phyloP scores from a whole-genome alignment of 441 rosid species.

The Pelargonium myrrhifolium region DNA sequence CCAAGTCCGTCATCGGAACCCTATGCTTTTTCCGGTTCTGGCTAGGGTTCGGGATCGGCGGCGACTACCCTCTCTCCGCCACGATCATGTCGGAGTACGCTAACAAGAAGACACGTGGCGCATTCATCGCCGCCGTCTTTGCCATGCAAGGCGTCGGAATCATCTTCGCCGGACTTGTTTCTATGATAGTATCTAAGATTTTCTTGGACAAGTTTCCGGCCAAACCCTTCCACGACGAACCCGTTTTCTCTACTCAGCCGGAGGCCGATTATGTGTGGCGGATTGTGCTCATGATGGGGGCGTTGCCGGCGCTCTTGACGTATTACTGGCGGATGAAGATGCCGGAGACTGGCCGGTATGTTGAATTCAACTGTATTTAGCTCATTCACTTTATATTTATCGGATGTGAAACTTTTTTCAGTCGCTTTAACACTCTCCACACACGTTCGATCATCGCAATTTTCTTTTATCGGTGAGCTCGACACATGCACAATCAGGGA shows the following conservation, averaged over 20 bases:
- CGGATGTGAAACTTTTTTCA: too few species aligned
- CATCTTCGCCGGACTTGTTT: slow-evolving; percentile 37
- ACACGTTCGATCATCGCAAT: too few species aligned
- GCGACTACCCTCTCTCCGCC: slow-evolving; percentile 58
- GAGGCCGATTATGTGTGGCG: slow-evolving; percentile 43
- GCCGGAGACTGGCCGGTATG: slow-evolving; percentile 56
- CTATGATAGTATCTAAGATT: slow-evolving; percentile 32
- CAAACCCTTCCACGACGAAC: slow-evolving; percentile 15
- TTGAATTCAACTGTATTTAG: too few species aligned
- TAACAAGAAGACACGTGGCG: slow-evolving; percentile 50
- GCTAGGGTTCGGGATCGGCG: slow-evolving; percentile 55
- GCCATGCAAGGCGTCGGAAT: slow-evolving; percentile 61
- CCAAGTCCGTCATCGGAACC: slow-evolving; percentile 30
- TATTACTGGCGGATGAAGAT: slow-evolving; percentile 56
- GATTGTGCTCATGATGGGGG: slow-evolving; percentile 49
- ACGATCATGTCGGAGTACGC: slow-evolving; percentile 55
- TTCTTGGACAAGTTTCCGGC: slow-evolving; percentile 29
- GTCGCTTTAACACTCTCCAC: too few species aligned
- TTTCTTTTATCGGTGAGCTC: too few species aligned
- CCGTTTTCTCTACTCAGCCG: slow-evolving; percentile 33
- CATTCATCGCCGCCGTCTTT: slow-evolving; percentile 50
- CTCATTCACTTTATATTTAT: too few species aligned
- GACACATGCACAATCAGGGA: too few species aligned
- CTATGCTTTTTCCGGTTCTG: slow-evolving; percentile 55
- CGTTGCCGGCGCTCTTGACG: slow-evolving; percentile 46